phyloP scores from a whole-genome alignment of 441 rosid genomes.

The Daphne laureola region DNA sequence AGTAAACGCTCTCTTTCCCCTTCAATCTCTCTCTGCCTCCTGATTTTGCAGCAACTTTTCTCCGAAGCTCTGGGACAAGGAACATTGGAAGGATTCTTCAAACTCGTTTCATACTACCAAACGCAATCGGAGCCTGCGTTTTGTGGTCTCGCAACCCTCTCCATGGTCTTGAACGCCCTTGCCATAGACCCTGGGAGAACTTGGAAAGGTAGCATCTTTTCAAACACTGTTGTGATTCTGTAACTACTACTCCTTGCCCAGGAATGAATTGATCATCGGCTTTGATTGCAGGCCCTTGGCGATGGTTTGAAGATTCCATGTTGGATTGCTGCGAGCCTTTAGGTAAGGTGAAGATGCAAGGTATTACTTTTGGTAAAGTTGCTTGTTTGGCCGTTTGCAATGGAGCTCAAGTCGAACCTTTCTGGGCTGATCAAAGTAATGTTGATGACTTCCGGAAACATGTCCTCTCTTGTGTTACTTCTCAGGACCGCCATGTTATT shows the following conservation, averaged over 20 bases:
- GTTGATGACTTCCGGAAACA: constrained; percentile 24
- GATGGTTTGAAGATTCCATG: constrained; percentile 46
- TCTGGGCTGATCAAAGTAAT: constrained; percentile 21
- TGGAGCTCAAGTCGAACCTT: constrained; percentile 34
- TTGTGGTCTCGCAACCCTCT: constrained; percentile 54
- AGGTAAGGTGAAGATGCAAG: constrained; percentile 24
- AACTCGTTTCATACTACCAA: constrained; percentile 51
- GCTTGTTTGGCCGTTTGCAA: constrained; percentile 33
- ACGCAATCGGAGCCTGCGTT: constrained; percentile 71
- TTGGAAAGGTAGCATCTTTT: too few relatives aligned
- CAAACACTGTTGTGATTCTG: too few relatives aligned
- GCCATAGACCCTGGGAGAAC: constrained; percentile 53
- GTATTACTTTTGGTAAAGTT: constrained; percentile 34
- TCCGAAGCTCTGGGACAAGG: constrained; percentile 50
- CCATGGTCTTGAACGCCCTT: constrained; percentile 62
- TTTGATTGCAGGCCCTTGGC: constrained; percentile 30
- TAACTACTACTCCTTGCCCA: background rate
- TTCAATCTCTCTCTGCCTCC: background rate
- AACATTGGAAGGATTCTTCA: constrained; percentile 58
- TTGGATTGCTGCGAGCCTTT: constrained; percentile 38
- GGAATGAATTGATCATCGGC: background rate
- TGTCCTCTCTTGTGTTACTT: constrained; percentile 24
- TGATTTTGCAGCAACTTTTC: constrained; percentile 28
- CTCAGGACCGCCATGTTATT: constrained; percentile 25
- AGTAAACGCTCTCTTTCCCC: too few relatives aligned